phyloP scores from a whole-genome alignment of 2,329 filamentous ascomycete species.

The Nemania abortiva region DNA sequence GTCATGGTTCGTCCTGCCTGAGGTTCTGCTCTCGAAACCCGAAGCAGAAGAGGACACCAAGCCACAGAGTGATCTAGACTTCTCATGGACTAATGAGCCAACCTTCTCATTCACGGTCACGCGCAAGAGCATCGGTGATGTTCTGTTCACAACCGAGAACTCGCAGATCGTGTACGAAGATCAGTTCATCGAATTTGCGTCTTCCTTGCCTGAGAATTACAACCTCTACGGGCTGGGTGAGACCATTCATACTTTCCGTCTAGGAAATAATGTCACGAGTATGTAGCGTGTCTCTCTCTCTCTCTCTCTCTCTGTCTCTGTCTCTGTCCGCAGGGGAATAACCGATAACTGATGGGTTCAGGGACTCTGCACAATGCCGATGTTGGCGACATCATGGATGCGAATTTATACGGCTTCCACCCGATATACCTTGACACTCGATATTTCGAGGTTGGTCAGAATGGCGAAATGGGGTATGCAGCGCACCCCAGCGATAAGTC shows the following conservation, averaged over 20 bases:
- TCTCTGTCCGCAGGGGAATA: no score
- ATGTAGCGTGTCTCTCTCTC: constrained; percentile 36
- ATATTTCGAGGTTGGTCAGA: constrained; percentile 71
- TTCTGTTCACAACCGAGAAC: constrained; percentile 75
- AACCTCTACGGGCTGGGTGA: constrained; percentile 83
- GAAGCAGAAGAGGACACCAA: constrained; percentile 55
- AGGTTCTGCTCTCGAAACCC: constrained; percentile 71
- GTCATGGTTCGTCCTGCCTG: constrained; percentile 75
- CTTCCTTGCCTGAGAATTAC: constrained; percentile 75
- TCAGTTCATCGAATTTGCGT: constrained; percentile 81
- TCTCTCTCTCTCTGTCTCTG: no score
- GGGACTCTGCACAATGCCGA: constrained; percentile 73
- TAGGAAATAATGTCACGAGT: constrained; percentile 80
- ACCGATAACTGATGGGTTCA: constrained; percentile 37
- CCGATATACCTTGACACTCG: constrained; percentile 84
- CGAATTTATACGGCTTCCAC: constrained; percentile 81
- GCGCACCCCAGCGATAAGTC: constrained; percentile 65
- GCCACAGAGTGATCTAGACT: constrained; percentile 66
- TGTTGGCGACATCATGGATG: constrained; percentile 71
- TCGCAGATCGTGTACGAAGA: constrained; percentile 78
- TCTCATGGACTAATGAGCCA: constrained; percentile 65
- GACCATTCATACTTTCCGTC: constrained; percentile 75
- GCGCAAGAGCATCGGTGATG: constrained; percentile 70
- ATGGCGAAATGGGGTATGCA: constrained; percentile 64
- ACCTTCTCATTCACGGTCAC: constrained; percentile 77